phyloP scores from a whole-genome alignment of 345 rosid species.

The Camelina hispida region DNA sequence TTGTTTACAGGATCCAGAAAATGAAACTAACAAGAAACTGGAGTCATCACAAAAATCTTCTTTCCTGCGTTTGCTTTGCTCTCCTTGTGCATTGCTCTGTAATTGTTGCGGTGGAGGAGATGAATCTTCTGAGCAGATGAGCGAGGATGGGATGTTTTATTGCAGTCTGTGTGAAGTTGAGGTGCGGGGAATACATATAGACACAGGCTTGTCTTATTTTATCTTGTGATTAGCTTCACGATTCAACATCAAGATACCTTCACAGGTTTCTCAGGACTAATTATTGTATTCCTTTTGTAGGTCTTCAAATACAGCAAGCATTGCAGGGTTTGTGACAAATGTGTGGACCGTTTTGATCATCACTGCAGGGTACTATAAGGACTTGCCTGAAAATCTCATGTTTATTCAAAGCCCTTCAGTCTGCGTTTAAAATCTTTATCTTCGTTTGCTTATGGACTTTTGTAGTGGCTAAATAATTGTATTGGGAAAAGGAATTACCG shows the following conservation, averaged over 20 bases:
- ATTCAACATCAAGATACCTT: slow-evolving; percentile 6
- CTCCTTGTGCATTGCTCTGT: slow-evolving; percentile 75
- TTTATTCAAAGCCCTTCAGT: neutral
- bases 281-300: slow-evolving; percentile 48
- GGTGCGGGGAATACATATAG: slow-evolving; percentile 53
- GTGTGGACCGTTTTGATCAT: slow-evolving; percentile 91
- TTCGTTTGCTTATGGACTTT: slow-evolving; percentile 31
- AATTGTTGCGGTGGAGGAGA: slow-evolving; percentile 56
- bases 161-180: slow-evolving; percentile 98
- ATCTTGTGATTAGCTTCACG: slow-evolving; percentile 1
- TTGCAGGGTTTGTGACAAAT: slow-evolving; percentile 97
- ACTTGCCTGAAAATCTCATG: slow-evolving; percentile 9
- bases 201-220: neutral
- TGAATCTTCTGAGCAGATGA: slow-evolving; percentile 71
- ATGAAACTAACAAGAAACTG: slow-evolving; percentile 47
- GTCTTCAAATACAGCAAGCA: slow-evolving; percentile 98
- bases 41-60: slow-evolving; percentile 49
- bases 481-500: slow-evolving; percentile 85
- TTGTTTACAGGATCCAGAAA: slow-evolving; percentile 44
- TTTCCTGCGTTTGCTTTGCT: slow-evolving; percentile 53
- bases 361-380: slow-evolving; percentile 83
- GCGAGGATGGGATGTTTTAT: slow-evolving; percentile 98
- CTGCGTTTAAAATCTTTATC: slow-evolving; percentile 15
- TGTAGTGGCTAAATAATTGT: slow-evolving; percentile 98
- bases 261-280: neutral